Evolutionary conservation across 2,329 filamentous ascomycete species (phyloP), one percentile per base, ranked within the genome.

Genomic region (Cladosporium sp.): DNA sequence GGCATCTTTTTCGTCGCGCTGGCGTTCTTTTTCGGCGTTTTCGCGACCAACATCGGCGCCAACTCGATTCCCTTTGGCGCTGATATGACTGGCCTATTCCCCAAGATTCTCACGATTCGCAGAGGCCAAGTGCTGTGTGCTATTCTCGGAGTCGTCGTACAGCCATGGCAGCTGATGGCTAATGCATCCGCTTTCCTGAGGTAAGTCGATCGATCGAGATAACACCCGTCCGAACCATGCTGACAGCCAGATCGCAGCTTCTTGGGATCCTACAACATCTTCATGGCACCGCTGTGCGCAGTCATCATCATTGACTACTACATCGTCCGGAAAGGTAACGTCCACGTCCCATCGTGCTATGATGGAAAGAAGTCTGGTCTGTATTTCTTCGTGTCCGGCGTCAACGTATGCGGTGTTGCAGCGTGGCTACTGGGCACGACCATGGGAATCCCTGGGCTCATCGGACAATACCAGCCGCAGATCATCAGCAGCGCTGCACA

Each of bases 81-180:
- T 65, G 84, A 86, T 70, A 72, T 86, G 63, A 83, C 81, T 0
- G 81, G 82, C 0, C 71, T 86, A 6, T 80, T 84, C 36, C 85
- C 85, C 0, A 78, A 78, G 49, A 85, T 80, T 70, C 76, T 87
- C 72, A 85, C 86, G 72, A 97, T 97, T 72, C 89, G 93, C 63
- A 89, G 93, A 13, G 93, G 93, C 63, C 91, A 91, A 14, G 96
- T 96, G 75, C 85, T 97, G 68, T 96, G 92, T 74, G 93, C 93
- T 0, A 76, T 84, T 1, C 82, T 96, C 63, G 92, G 92, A 64
- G 82, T 97, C 13, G 90, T 88, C 68, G 96, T 97, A 86, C 95
- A 91, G 76, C 93, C 93, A 0, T 95, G 89, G 86, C 91, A 91
- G 67, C 85, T 97, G 0, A 74, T 82, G 58, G 74, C 75, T 23